Evolutionary conservation across 177 flowering plant species (phyloP), one percentile per base, ranked within the genome.

Genomic region (Tripterygium wilfordii): DNA sequence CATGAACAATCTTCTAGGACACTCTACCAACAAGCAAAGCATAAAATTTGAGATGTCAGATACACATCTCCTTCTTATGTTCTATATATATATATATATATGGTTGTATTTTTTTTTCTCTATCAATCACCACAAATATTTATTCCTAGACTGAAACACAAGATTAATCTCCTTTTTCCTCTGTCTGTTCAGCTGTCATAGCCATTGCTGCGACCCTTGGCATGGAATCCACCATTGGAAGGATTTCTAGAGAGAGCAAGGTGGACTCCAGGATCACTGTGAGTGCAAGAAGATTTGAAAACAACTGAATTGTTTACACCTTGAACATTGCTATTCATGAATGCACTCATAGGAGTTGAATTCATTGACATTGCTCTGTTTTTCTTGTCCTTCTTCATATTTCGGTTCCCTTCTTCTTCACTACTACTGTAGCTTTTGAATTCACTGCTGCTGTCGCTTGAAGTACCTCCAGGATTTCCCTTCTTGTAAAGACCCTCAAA

Each of bases 321-420:
- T 42, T 90, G 97, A 3, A 90, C 91, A 41, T 90, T 90, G 49
- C 94, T 87, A 60, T 90, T 90, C 61, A 71, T 61, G 45, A 63
- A 70, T 8, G 89, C 80, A 2, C 43, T 60, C 72, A 71, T 51
- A 0, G 71, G 76, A 10, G 48, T 53, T 7, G 61, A 15, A 14
- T 30, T 32, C 48, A 1, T 39, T 15, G 39, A 29, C 35, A 18
- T 60, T 21, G 41, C 24, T 5, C 31, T 53, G 6, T 43, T 36
- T 31, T 19, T 51, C 19, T 70, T 65, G 12, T 54, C 69, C 28
- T 69, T 63, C 40, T 19, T 40, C 25, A n/a, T n/a, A n/a, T 57
- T 69, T 5, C 38, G 25, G 5, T 46, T 58, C 14, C 49, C 67
- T 31, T 71, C 80, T 12, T 61, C 75, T 21, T 52, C 53, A 25